Conservation (phyloP, 2,329 filamentous ascomycete genomes). For the Colletotrichum salicis region DNA sequence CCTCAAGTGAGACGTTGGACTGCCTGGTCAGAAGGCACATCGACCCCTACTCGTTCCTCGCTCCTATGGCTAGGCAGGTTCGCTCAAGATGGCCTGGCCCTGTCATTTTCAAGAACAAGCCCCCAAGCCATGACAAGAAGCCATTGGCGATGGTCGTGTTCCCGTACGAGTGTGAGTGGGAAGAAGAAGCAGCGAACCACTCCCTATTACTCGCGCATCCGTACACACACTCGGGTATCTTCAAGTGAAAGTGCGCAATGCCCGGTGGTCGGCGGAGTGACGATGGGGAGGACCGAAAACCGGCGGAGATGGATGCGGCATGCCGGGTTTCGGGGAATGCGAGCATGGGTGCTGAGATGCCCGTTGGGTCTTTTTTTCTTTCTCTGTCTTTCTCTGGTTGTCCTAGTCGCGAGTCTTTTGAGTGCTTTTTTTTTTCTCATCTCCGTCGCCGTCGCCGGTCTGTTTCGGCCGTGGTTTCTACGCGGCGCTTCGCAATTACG, state of each 20-base stretch:
- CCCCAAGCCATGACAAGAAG: constrained; percentile 9
- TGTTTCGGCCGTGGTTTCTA: constrained; percentile 25
- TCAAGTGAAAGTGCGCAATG: constrained; percentile 21
- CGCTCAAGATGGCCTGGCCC: not conserved
- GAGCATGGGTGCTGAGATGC: constrained; percentile 19
- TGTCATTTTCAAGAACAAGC: not conserved
- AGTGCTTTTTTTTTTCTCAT: not conserved
- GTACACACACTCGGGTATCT: not conserved
- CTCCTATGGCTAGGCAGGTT: not conserved
- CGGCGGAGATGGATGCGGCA: constrained; percentile 31
- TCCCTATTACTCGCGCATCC: too few species aligned
- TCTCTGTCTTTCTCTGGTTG: not conserved
- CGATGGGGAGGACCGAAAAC: constrained; percentile 35
- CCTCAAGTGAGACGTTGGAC: constrained; percentile 16
- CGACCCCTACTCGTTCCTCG: not conserved
- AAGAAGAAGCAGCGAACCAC: not conserved
- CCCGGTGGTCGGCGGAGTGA: constrained; percentile 34
- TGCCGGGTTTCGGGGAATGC: constrained; percentile 35
- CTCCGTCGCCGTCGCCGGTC: constrained; percentile 8
- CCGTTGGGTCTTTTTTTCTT: constrained; percentile 4
- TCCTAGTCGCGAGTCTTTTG: not conserved
- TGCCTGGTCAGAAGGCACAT: constrained; percentile 14
- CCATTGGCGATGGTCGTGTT: not conserved
- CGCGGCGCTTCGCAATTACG: constrained; percentile 28
- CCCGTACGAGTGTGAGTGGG: constrained; percentile 8